Evolutionary conservation across 2,329 filamentous ascomycete genomes (phyloP).

Genomic region (Delphinella strobiligena): DNA sequence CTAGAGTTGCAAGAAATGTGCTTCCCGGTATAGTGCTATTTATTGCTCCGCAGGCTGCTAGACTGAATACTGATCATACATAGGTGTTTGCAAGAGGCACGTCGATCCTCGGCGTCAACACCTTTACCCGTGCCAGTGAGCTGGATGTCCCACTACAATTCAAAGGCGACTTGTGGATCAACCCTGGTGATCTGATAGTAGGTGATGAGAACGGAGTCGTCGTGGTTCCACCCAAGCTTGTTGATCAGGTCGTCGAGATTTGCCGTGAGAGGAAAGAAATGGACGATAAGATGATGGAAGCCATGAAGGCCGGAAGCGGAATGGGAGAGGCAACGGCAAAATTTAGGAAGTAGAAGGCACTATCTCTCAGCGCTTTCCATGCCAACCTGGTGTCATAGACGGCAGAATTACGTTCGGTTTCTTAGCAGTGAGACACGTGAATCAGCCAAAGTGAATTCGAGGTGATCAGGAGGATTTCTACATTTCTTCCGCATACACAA

Average conservation of each 20-base stretch:
- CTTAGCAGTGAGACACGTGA: too few species aligned
- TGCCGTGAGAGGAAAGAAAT: constrained; percentile 23
- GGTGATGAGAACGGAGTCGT: constrained; percentile 24
- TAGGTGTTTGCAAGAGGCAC: constrained; percentile 22
- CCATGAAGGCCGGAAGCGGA: constrained; percentile 19
- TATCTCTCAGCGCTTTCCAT: background rate
- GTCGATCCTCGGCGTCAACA: constrained; percentile 23
- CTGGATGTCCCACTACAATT: constrained; percentile 24
- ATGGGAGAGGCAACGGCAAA: constrained; percentile 25
- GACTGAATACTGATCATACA: background rate
- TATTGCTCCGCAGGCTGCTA: background rate
- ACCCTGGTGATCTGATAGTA: constrained; percentile 24
- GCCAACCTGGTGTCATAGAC: too few species aligned
- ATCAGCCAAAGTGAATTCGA: too few species aligned
- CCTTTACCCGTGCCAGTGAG: constrained; percentile 23
- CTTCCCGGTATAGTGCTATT: constrained; percentile 7
- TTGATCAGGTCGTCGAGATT: constrained; percentile 21
- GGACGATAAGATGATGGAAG: constrained; percentile 23
- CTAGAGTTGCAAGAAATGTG: constrained; percentile 16
- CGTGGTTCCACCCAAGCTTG: constrained; percentile 13
- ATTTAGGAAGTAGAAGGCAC: constrained; percentile 18
- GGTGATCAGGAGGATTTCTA: too few species aligned
- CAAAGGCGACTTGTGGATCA: constrained; percentile 17
- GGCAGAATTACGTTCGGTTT: too few species aligned
- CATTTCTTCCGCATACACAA: too few species aligned